Conservation (phyloP, 1,284 basidiomycete genomes). For the Crepidotus sp. region DNA sequence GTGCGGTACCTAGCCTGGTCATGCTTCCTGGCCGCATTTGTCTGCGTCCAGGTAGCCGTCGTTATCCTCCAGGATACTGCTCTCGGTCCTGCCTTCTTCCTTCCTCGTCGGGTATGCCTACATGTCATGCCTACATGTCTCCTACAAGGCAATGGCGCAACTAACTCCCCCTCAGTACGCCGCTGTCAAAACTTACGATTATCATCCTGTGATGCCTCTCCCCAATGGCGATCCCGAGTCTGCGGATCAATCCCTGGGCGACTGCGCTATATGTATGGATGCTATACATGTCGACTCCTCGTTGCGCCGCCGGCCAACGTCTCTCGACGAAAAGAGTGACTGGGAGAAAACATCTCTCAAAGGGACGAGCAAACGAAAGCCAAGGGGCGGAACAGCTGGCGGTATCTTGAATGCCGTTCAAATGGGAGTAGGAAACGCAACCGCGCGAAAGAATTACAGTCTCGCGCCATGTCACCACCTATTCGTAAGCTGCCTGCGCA, state of each 20-base stretch:
- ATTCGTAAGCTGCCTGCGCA: constrained; percentile 47
- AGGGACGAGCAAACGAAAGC: constrained; percentile 22
- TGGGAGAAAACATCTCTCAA: constrained; percentile 11
- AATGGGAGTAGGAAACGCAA: constrained; percentile 34
- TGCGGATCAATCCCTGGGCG: constrained; percentile 63
- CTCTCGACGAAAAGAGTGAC: constrained; percentile 17
- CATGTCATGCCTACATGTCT: not conserved
- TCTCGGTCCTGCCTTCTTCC: constrained; percentile 77
- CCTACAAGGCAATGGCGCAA: not conserved
- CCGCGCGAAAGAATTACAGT: constrained; percentile 63
- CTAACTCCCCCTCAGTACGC: constrained; percentile 39
- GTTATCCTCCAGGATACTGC: constrained; percentile 64
- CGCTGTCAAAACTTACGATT: constrained; percentile 65
- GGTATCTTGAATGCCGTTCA: constrained; percentile 36
- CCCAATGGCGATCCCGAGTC: constrained; percentile 69
- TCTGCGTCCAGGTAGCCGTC: constrained; percentile 55
- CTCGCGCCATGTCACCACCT: constrained; percentile 84
- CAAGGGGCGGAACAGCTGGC: constrained; percentile 20
- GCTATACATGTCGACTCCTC: constrained; percentile 54
- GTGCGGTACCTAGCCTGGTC: constrained; percentile 47
- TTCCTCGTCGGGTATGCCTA: constrained; percentile 50
- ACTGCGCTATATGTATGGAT: constrained; percentile 90
- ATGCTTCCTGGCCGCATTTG: constrained; percentile 52
- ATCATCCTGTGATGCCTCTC: constrained; percentile 69
- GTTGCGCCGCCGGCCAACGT: constrained; percentile 24